A percentile compares a stretch with the other conserved stretches of the same genome.
These are phyloP conservation scores for Linnemannia schmuckeri DNA, from an alignment of 192 early-diverging fungal species.

Conservation along the genomic window DNA sequence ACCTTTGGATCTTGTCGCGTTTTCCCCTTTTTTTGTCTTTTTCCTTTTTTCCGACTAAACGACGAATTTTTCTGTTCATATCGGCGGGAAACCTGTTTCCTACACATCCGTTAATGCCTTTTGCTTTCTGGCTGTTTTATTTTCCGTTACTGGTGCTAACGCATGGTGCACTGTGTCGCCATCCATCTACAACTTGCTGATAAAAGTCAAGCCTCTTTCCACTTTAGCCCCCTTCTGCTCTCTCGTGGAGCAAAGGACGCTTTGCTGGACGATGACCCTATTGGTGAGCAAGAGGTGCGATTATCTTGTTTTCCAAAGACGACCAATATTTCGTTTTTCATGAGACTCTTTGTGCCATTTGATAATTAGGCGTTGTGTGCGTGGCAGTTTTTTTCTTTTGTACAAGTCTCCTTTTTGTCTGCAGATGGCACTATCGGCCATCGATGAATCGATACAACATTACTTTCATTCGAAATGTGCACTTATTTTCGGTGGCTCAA, in stretches of 20 bases:
- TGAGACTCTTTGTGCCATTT: neutral
- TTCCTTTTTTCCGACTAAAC: neutral
- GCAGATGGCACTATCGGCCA: neutral
- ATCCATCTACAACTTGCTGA: conserved; percentile 1
- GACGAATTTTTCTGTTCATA: neutral
- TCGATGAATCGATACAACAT: neutral
- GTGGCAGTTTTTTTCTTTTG: neutral
- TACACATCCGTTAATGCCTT: neutral
- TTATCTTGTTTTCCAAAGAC: conserved; percentile 2
- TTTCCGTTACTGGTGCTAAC: conserved; percentile 7
- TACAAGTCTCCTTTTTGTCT: neutral
- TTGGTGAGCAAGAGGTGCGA: neutral
- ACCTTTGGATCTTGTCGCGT: neutral
- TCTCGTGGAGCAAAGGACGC: neutral
- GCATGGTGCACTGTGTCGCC: conserved; percentile 15
- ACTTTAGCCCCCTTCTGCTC: neutral
- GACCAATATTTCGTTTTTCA: neutral
- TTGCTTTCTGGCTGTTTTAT: neutral
- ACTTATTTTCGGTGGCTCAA: neutral
- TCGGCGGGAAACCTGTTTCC: neutral
- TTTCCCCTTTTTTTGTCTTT: neutral
- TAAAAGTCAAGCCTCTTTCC: neutral
- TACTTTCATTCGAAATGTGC: neutral
- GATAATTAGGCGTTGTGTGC: neutral
- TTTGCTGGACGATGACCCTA: neutral